Evolutionary conservation across 176 grass and related monocot species (phyloP).

Genomic region (Paspalum notatum): DNA sequence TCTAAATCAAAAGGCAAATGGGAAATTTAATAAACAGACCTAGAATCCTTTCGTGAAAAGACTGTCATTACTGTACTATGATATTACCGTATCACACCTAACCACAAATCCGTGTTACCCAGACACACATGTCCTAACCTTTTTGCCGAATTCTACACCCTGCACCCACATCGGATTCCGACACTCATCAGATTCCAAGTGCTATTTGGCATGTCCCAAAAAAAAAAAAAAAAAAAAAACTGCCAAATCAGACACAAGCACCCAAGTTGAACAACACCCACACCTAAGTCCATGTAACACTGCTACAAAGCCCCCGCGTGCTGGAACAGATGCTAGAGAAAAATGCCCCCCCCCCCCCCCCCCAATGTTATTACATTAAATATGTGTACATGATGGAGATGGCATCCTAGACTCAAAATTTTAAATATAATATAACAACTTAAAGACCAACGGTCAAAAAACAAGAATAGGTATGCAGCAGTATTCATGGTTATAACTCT

Average conservation of each 20-base stretch:
- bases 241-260: too few relatives aligned
- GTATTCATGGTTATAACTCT: background rate
- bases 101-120: too few relatives aligned
- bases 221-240: too few relatives aligned
- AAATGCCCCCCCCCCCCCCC: background rate
- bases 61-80: background rate
- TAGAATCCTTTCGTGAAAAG: constrained; percentile 4
- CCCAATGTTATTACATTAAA: background rate
- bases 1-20: constrained; percentile 14
- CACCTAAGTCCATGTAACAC: background rate
- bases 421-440: background rate
- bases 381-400: background rate
- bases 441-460: background rate
- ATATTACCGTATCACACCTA: background rate
- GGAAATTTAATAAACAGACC: constrained; percentile 15
- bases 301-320: background rate
- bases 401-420: background rate
- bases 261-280: too few relatives aligned
- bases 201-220: too few relatives aligned
- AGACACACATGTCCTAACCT: too few relatives aligned
- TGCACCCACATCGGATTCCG: too few relatives aligned
- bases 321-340: background rate
- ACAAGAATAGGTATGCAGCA: background rate
- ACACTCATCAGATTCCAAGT: too few relatives aligned
- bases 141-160: too few relatives aligned